Evolutionary conservation across 2,329 filamentous ascomycete species (phyloP).

Genomic region (Pestalotiopsis sp.): DNA sequence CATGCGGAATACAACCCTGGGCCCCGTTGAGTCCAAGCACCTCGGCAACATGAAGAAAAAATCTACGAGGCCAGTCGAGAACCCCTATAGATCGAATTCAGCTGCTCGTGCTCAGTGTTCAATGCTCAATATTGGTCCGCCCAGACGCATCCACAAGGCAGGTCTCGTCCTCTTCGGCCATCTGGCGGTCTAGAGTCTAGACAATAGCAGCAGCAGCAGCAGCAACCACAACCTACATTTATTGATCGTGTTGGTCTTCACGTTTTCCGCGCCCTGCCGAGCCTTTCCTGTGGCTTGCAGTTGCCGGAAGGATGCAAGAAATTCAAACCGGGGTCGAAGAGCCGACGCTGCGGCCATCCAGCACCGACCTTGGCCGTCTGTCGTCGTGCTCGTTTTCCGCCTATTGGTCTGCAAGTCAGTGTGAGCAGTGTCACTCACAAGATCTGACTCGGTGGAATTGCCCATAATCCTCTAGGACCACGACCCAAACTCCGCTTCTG

Average conservation of each 20-base stretch:
- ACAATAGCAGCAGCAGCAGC: background rate
- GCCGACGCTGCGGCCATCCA: background rate
- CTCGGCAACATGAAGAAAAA: background rate
- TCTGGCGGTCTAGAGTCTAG: background rate
- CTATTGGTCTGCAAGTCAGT: slow-evolving; percentile 8
- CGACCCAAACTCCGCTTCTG: slow-evolving; percentile 11
- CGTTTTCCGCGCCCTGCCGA: background rate
- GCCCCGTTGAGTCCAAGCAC: background rate
- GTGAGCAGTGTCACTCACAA: background rate
- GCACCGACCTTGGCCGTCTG: background rate
- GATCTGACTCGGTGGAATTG: slow-evolving; percentile 7
- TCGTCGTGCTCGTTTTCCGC: background rate
- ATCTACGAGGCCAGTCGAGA: background rate
- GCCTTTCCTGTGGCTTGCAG: background rate
- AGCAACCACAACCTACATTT: background rate
- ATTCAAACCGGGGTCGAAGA: background rate
- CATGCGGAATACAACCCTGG: background rate
- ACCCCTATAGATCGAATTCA: background rate
- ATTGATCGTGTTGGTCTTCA: background rate
- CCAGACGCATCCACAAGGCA: background rate
- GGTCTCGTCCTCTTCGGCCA: background rate
- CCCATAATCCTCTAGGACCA: background rate
- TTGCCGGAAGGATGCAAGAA: background rate
- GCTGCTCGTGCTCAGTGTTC: background rate
- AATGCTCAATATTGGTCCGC: background rate